Evolutionary conservation across 768 basidiomycete genomes (phyloP).

Genomic region (Termitomyces sp.): DNA sequence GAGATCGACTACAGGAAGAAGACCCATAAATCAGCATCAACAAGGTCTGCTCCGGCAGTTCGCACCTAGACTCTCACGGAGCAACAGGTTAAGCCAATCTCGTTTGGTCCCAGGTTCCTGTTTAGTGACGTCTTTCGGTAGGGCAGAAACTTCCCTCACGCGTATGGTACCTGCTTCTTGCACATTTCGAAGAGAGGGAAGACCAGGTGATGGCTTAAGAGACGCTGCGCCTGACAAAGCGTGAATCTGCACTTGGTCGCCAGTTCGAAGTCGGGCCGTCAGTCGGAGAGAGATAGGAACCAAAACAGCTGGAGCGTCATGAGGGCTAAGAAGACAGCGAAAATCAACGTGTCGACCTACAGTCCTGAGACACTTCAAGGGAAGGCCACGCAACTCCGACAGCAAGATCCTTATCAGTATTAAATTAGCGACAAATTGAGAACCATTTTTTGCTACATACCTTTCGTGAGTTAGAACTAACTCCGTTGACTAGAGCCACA

Average conservation of each 20-base stretch:
- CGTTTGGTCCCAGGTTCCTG: constrained; percentile 26
- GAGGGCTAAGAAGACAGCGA: constrained; percentile 8
- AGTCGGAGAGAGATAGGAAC: constrained; percentile 53
- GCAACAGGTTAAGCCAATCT: constrained; percentile 64
- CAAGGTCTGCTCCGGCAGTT: constrained; percentile 2
- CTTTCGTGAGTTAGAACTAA: constrained; percentile 24
- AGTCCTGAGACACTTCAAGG: constrained; percentile 47
- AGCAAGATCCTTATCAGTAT: constrained; percentile 45
- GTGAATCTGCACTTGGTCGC: constrained; percentile 40
- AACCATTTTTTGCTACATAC: constrained; percentile 9
- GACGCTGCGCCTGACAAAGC: constrained; percentile 35
- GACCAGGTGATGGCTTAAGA: constrained; percentile 31
- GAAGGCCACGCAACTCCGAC: constrained; percentile 79
- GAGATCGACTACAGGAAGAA: constrained; percentile 50
- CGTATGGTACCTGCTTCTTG: constrained; percentile 48
- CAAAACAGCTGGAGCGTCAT: constrained; percentile 38
- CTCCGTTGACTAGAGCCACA: constrained; percentile 43
- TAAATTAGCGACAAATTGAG: constrained; percentile 9
- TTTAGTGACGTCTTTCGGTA: constrained; percentile 10
- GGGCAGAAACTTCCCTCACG: constrained; percentile 40
- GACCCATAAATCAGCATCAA: constrained; percentile 1
- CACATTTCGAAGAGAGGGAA: constrained; percentile 45
- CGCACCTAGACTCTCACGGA: constrained; percentile 67
- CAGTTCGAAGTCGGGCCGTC: constrained; percentile 52
- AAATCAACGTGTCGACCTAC: constrained; percentile 34